Evolutionary conservation across 495 filamentous ascomycete genomes (phyloP), one percentile per base, ranked within the genome.

Genomic region (Cryomyces minteri): DNA sequence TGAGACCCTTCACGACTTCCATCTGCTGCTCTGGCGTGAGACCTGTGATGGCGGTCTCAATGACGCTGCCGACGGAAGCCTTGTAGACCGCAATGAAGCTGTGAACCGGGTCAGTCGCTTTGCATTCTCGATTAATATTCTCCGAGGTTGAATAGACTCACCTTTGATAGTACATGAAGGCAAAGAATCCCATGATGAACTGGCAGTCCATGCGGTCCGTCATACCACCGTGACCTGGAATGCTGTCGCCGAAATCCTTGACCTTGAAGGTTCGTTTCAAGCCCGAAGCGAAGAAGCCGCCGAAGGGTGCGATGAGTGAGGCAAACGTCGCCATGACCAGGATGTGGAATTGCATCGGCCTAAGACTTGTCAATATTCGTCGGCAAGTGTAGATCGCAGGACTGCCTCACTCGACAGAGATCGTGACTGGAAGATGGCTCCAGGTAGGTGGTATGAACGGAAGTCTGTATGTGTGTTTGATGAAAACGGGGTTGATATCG

Each of bases 191-290:
- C 92, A 99, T 99, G 66, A 95, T 96, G 67, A 95, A 95, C 58
- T 99, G 92, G 65, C 92, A 99, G 56, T 99, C 92, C 92, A 99
- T 96, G 28, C 92, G 79, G 61, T 99, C 92, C 5, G 92, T 99
- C 63, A 99, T 96, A 51, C 92, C 92, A 42, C 92, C 92, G 55
- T 99, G 92, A 34, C 92, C 92, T 2, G 92, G 92, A 52, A 99
- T 96, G 14, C 83, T 85, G 59, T 99, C 85, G 56, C 92, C 92
- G 61, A 99, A 99, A 65, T 99, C 92, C 68, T 99, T 99, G 67
- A 99, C 90, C 67, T 96, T 95, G 72, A 99, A 99, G 6, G 90
- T 92, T 7, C 92, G 83, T 73, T 99, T 99, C 53, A 99, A 70
- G 9, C 92, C 92, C 25, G 86, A 94, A 4, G 92, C 92, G 57